Evolutionary conservation across 257 asterid species (phyloP).

Genomic region (Solanum bulbocastanum): DNA sequence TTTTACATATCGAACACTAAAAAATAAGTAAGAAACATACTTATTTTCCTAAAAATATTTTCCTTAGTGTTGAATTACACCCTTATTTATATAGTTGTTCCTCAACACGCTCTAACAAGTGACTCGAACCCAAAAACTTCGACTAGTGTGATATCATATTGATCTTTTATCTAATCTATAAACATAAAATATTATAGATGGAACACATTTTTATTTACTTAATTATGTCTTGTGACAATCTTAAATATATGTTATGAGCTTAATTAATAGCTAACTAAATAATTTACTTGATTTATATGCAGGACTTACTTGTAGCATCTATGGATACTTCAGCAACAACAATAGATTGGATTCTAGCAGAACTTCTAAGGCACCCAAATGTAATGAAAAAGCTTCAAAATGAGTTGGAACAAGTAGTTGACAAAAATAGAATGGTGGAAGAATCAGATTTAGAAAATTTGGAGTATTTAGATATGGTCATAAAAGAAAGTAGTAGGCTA

Average conservation of each 20-base stretch:
- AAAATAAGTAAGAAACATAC: too few relatives aligned
- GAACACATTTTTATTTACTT: background rate
- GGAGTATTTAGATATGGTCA: slow-evolving; percentile 9
- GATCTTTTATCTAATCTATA: background rate
- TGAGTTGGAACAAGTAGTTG: slow-evolving; percentile 11
- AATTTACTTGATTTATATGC: background rate
- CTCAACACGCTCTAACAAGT: background rate
- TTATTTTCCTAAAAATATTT: too few relatives aligned
- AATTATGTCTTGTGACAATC: background rate
- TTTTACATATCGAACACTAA: background rate
- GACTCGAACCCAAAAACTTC: background rate
- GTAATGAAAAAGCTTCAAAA: slow-evolving; percentile 5
- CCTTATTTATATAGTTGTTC: background rate
- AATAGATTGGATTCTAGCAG: slow-evolving; percentile 12
- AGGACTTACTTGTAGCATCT: slow-evolving; percentile 15
- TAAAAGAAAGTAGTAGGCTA: slow-evolving; percentile 17
- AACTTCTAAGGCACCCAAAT: slow-evolving; percentile 2
- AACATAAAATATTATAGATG: too few relatives aligned
- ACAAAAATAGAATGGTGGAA: slow-evolving; percentile 2
- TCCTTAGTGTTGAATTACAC: background rate
- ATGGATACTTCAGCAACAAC: slow-evolving; percentile 8
- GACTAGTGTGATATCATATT: background rate
- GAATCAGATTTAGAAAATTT: slow-evolving; percentile 6
- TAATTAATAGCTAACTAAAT: background rate
- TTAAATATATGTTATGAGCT: background rate